Conservation (phyloP, 2,329 filamentous ascomycete species). For the Aspergillus fijiensis region DNA sequence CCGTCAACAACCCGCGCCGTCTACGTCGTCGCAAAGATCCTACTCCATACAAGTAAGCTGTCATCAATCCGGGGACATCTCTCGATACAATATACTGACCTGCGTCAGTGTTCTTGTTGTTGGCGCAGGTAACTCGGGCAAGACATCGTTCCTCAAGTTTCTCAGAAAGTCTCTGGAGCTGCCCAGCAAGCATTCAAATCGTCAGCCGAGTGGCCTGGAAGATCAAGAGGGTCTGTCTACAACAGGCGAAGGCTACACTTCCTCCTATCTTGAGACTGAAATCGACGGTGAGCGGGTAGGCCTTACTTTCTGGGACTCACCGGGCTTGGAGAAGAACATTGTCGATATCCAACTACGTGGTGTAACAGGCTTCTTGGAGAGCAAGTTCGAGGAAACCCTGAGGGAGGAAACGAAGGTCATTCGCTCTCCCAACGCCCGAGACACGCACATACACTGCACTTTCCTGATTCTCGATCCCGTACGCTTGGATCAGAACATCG, state of each 20-base stretch:
- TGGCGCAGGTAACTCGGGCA: constrained; percentile 82
- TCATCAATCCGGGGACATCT: background rate
- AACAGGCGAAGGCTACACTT: constrained; percentile 67
- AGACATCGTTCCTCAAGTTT: constrained; percentile 96
- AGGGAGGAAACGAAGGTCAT: constrained; percentile 97
- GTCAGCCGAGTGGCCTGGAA: constrained; percentile 57
- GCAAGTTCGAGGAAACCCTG: constrained; percentile 98
- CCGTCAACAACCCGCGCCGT: constrained; percentile 87
- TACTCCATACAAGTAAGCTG: constrained; percentile 92
- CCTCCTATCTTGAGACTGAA: constrained; percentile 90
- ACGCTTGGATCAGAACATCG: constrained; percentile 79
- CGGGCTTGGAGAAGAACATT: constrained; percentile 89
- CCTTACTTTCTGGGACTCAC: constrained; percentile 93
- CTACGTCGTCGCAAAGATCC: constrained; percentile 95
- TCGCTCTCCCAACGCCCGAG: constrained; percentile 84
- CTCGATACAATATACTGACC: constrained; percentile 1
- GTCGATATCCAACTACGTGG: constrained; percentile 92
- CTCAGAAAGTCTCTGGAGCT: constrained; percentile 81
- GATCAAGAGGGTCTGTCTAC: constrained; percentile 57
- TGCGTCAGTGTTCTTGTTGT: constrained; percentile 76
- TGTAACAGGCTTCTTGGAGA: constrained; percentile 89
- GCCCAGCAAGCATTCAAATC: constrained; percentile 69
- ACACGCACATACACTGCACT: constrained; percentile 95
- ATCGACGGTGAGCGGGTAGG: constrained; percentile 90
- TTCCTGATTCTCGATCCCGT: constrained; percentile 88